A percentile compares a stretch with the other conserved stretches of the same genome.
Conservation (phyloP, 768 basidiomycete genomes). For the Pleurotus citrinopileatus region DNA sequence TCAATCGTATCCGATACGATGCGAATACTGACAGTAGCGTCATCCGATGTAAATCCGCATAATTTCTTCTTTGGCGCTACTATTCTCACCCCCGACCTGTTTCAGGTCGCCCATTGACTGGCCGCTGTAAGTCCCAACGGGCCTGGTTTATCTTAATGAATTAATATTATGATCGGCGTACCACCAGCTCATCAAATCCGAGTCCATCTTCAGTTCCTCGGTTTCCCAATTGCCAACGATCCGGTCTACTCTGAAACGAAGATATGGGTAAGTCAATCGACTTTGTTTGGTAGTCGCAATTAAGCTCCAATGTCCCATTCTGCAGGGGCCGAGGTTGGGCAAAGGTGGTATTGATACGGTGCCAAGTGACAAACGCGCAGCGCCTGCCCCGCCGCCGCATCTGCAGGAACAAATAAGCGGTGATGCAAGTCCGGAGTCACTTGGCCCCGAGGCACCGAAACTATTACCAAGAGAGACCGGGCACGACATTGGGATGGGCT, state of each 20-base stretch:
- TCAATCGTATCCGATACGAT: constrained; percentile 82
- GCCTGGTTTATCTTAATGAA: constrained; percentile 3
- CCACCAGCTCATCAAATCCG: constrained; percentile 90
- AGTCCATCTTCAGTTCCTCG: constrained; percentile 94
- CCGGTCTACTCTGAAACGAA: constrained; percentile 82
- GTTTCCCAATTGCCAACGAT: constrained; percentile 93
- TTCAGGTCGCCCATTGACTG: constrained; percentile 83
- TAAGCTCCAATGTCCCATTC: constrained; percentile 9
- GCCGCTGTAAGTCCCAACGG: constrained; percentile 68
- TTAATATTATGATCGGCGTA: constrained; percentile 9
- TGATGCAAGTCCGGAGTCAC: constrained; percentile 46
- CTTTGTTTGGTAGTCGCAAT: constrained; percentile 1
- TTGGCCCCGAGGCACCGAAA: constrained; percentile 32
- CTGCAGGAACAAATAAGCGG: constrained; percentile 34
- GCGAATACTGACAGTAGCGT: constrained; percentile 78
- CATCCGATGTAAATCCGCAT: constrained; percentile 62
- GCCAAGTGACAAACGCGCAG: constrained; percentile 62
- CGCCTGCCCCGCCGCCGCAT: constrained; percentile 56
- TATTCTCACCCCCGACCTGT: constrained; percentile 4
- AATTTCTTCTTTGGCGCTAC: constrained; percentile 2
- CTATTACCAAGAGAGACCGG: constrained; percentile 82
- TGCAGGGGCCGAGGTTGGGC: constrained; percentile 68
- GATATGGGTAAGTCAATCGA: constrained; percentile 61
- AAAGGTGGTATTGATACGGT: constrained; percentile 78
- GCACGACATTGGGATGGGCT: constrained; percentile 84